Conservation (phyloP, 192 early-diverging fungal genomes). For the Chytriomyces hyalinus region DNA sequence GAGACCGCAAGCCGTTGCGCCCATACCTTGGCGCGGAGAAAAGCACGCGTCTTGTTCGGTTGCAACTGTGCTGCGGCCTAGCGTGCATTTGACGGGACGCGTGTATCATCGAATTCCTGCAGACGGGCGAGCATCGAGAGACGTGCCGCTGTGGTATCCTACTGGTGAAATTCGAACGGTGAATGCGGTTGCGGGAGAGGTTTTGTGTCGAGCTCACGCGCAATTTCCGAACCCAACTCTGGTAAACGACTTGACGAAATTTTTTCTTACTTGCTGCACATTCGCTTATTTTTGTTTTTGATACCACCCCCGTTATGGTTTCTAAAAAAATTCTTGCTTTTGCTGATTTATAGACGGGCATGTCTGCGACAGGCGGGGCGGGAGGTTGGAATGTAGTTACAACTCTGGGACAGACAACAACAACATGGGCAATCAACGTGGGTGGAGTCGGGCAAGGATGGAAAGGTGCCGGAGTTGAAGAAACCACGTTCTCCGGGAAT, state of each 20-base stretch:
- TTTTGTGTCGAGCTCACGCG: slow-evolving; percentile 25
- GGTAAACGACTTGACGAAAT: not conserved
- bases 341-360: slow-evolving; percentile 1
- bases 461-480: slow-evolving; percentile 12
- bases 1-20: not conserved
- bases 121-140: not conserved
- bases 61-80: not conserved
- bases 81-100: not conserved
- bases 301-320: not conserved
- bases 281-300: not conserved
- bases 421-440: slow-evolving; percentile 9
- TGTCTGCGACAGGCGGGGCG: not conserved
- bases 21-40: not conserved
- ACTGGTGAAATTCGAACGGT: slow-evolving; percentile 27
- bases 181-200: slow-evolving; percentile 23
- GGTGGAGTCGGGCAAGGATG: slow-evolving; percentile 22
- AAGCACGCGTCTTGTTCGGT: not conserved
- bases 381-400: slow-evolving; percentile 16
- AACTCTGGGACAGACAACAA: slow-evolving; percentile 4
- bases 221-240: slow-evolving; percentile 28
- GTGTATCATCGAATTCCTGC: slow-evolving; percentile 30
- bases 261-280: too few species aligned
- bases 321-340: not conserved
- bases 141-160: slow-evolving; percentile 26
- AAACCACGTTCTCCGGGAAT: slow-evolving; percentile 12